Evolutionary conservation across 345 rosid species (phyloP).

Genomic region (Draba incana): DNA sequence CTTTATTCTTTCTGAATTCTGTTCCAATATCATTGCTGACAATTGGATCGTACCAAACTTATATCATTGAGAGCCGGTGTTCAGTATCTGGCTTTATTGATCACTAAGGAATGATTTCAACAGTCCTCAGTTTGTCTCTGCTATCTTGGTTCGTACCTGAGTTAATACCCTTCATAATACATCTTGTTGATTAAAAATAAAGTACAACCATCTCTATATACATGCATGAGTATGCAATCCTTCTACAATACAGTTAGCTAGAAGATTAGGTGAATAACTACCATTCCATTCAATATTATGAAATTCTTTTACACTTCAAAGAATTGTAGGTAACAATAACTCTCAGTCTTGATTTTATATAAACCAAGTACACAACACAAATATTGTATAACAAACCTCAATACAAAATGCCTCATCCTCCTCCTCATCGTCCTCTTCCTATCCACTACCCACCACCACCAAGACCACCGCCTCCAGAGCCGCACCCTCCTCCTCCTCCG

Average conservation of each 20-base stretch:
- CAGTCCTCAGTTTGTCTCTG: too few relatives aligned
- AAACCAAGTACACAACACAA: slow-evolving; percentile 20
- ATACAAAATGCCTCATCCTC: slow-evolving; percentile 30
- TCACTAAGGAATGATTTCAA: too few relatives aligned
- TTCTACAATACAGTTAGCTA: slow-evolving; percentile 9
- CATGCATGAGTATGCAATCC: too few relatives aligned
- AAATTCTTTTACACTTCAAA: slow-evolving; percentile 18
- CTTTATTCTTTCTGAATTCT: too few relatives aligned
- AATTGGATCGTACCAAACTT: too few relatives aligned
- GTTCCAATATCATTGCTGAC: too few relatives aligned
- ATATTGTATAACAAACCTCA: slow-evolving; percentile 22
- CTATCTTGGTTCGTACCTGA: too few relatives aligned
- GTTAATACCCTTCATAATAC: too few relatives aligned
- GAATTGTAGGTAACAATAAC: slow-evolving; percentile 27
- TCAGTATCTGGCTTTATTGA: too few relatives aligned
- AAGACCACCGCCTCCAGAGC: slow-evolving; percentile 34
- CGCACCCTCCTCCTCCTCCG: slow-evolving; percentile 22
- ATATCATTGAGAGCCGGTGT: too few relatives aligned
- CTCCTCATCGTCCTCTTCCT: slow-evolving; percentile 25
- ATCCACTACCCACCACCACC: slow-evolving; percentile 27
- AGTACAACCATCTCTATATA: too few relatives aligned
- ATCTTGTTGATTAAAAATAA: too few relatives aligned
- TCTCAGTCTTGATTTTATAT: slow-evolving; percentile 16
- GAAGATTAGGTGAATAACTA: slow-evolving; percentile 31
- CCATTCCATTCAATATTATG: slow-evolving; percentile 11